These are phyloP conservation scores for Globisporangium irregulare DNA, from an alignment of 352 stramenopile genomes.

Conservation along the genomic window DNA sequence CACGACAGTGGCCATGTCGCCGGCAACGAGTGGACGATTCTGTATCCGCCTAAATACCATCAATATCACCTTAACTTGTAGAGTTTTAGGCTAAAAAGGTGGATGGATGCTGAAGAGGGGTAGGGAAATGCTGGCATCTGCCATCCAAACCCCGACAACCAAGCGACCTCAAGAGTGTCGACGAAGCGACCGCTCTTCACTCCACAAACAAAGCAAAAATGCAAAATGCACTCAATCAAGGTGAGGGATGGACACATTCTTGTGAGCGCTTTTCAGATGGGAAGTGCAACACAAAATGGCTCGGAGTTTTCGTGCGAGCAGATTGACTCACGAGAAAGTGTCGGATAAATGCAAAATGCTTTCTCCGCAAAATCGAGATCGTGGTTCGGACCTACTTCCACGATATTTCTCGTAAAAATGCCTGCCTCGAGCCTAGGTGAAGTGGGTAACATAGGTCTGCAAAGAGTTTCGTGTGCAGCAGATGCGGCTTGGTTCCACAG, in stretches of 20 bases:
- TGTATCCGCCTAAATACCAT: constrained; percentile 6
- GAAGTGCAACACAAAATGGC: not conserved
- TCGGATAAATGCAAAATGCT: too few species aligned
- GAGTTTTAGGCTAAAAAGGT: too few species aligned
- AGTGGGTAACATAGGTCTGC: not conserved
- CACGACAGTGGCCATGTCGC: not conserved
- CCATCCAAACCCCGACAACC: not conserved
- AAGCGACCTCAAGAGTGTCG: not conserved
- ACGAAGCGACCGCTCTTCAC: not conserved
- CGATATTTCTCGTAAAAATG: not conserved
- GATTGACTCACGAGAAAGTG: too few species aligned
- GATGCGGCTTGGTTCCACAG: not conserved
- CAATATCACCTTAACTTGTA: too few species aligned
- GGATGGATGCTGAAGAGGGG: too few species aligned
- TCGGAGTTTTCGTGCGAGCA: not conserved
- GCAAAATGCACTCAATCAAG: not conserved
- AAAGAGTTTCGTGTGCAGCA: not conserved
- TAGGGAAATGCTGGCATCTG: not conserved
- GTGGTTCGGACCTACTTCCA: not conserved
- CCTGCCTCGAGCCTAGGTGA: not conserved
- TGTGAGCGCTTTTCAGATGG: too few species aligned
- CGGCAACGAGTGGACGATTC: constrained; percentile 7
- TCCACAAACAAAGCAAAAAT: not conserved
- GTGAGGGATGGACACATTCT: not conserved
- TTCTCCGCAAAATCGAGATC: too few species aligned